These are phyloP conservation scores for Lagenaria siceraria DNA, from an alignment of 306 rosid genomes.

Conservation along the genomic window DNA sequence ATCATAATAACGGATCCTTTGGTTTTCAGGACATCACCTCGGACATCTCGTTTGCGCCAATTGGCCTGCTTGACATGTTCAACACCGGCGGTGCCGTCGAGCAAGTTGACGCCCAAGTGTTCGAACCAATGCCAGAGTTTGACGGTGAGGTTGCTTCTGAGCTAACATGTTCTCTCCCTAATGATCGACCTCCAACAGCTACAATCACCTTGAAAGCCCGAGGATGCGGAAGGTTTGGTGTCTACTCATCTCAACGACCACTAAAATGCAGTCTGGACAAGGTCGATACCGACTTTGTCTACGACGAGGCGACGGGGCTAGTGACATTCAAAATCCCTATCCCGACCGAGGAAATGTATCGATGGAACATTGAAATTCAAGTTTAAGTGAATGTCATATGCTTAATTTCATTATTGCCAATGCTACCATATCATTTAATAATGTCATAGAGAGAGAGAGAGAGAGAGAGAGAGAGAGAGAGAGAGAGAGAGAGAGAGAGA, in stretches of 20 bases:
- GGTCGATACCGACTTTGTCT: constrained; percentile 22
- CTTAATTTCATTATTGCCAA: background rate
- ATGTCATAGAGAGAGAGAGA: background rate
- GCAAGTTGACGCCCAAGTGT: constrained; percentile 30
- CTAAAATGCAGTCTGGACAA: constrained; percentile 36
- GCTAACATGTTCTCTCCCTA: constrained; percentile 21
- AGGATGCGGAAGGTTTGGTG: constrained; percentile 73
- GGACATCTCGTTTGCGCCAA: constrained; percentile 58
- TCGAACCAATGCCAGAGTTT: constrained; percentile 27
- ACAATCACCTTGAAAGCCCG: constrained; percentile 36
- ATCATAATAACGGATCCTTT: constrained; percentile 9
- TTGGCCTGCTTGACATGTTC: constrained; percentile 80
- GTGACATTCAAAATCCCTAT: constrained; percentile 40
- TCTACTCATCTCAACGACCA: constrained; percentile 56
- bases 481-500: background rate
- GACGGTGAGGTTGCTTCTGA: constrained; percentile 36
- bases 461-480: background rate
- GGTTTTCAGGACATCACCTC: constrained; percentile 41
- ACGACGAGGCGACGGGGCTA: constrained; percentile 48
- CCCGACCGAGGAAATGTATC: constrained; percentile 44
- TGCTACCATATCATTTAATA: constrained; percentile 1
- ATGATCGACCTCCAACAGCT: constrained; percentile 30
- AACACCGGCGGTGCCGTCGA: constrained; percentile 68
- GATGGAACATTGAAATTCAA: constrained; percentile 53
- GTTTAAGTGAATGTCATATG: constrained; percentile 21